A percentile compares a stretch with the other conserved stretches of the same genome.
Conservation (phyloP, 163 green algal species). For the Scenedesmus sp. region DNA sequence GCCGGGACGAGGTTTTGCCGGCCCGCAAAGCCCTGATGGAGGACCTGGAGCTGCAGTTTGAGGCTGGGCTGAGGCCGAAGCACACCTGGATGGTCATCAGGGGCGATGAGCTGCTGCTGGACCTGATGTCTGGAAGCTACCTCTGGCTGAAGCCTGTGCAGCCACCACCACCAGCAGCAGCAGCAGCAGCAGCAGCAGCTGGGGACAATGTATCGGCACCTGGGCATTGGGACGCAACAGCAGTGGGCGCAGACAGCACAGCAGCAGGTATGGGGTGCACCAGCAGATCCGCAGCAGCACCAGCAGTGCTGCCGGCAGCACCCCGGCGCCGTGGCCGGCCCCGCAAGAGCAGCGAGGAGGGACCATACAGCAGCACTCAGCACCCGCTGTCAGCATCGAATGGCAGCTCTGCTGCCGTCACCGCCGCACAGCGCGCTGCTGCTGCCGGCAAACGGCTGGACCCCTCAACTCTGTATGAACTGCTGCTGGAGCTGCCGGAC, state of each 20-base stretch:
- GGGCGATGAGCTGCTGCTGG: constrained; percentile 4
- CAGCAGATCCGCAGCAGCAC: not conserved
- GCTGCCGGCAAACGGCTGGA: not conserved
- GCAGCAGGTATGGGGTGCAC: not conserved
- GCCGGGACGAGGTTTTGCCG: not conserved
- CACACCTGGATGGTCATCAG: constrained; percentile 37
- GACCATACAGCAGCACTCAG: not conserved
- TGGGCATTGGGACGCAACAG: not conserved
- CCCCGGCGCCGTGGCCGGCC: not conserved
- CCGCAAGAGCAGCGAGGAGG: not conserved
- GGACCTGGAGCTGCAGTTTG: not conserved
- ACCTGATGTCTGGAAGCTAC: constrained; percentile 44
- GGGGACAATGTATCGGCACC: not conserved
- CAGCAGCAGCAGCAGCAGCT: not conserved
- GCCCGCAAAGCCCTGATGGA: constrained; percentile 20
- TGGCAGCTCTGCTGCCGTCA: not conserved
- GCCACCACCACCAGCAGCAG: not conserved
- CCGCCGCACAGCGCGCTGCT: not conserved
- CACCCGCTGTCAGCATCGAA: not conserved
- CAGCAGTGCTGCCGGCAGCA: not conserved
- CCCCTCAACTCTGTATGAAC: constrained; percentile 1
- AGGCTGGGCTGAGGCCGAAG: constrained; percentile 24
- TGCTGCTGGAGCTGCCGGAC: constrained; percentile 36
- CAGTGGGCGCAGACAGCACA: not conserved
- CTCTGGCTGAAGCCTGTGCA: constrained; percentile 32